Percentiles rank a stretch among this genome's conserved stretches.
Evolutionary conservation across 306 rosid species (phyloP).

Genomic region (Castanospermum australe): DNA sequence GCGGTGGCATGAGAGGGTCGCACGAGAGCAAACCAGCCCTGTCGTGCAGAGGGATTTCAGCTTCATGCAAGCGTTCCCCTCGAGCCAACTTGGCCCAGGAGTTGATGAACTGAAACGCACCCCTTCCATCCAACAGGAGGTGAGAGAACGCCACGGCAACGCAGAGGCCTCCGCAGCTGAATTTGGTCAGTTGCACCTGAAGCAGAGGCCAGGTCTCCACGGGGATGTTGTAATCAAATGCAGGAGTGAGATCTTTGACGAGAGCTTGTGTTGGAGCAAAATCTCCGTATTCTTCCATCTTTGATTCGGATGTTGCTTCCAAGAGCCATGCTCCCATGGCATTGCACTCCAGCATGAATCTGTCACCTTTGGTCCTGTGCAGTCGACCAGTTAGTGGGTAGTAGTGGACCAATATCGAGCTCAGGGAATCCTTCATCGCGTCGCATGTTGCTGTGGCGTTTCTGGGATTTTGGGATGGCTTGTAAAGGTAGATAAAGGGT

Average conservation of each 20-base stretch:
- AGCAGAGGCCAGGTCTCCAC: background rate
- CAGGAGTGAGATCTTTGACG: background rate
- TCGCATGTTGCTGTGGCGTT: background rate
- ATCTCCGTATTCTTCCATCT: background rate
- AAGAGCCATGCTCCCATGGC: background rate
- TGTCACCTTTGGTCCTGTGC: background rate
- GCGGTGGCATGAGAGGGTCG: background rate
- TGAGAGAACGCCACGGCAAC: background rate
- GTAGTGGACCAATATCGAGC: background rate
- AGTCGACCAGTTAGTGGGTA: background rate
- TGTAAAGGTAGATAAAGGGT: background rate
- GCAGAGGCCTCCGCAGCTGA: background rate
- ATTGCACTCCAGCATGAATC: background rate
- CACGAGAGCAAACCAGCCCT: background rate
- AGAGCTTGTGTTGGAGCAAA: background rate
- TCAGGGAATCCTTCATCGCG: background rate
- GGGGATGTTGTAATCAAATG: background rate
- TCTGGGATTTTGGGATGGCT: background rate
- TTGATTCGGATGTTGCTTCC: background rate
- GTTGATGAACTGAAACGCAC: background rate
- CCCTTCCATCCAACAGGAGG: background rate
- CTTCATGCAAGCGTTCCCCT: background rate
- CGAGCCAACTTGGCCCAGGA: background rate
- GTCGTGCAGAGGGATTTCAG: background rate
- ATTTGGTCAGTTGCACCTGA: background rate